Conservation (phyloP, 1,284 basidiomycete species). For the Leucoagaricus sp. region DNA sequence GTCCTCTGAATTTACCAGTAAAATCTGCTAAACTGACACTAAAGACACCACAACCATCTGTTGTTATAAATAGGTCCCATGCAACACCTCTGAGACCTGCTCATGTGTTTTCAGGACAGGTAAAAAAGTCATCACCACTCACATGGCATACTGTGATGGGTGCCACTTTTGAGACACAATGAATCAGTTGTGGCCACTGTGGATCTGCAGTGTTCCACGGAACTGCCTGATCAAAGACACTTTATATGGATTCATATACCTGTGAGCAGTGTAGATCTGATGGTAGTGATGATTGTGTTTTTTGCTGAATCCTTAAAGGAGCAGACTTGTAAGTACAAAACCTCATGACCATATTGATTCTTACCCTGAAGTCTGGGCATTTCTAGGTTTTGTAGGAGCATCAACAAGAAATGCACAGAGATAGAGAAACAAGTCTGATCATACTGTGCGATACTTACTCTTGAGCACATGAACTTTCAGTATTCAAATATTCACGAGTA, state of each 20-base stretch:
- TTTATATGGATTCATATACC: background rate
- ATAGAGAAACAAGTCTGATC: background rate
- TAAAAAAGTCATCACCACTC: conserved; percentile 3
- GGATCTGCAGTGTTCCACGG: background rate
- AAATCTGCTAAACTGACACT: background rate
- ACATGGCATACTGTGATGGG: conserved; percentile 1
- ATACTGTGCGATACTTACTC: too few relatives aligned
- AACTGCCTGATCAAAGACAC: background rate
- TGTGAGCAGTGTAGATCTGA: background rate
- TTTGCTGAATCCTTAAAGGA: conserved; percentile 5
- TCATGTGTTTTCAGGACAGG: background rate
- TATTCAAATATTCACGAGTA: background rate
- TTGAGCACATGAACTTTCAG: too few relatives aligned
- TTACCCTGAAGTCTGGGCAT: background rate
- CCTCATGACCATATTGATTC: background rate
- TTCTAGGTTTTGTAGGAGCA: conserved; percentile 1
- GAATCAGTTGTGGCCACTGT: background rate
- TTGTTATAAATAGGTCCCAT: background rate
- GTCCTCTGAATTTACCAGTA: background rate
- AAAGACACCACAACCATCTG: background rate
- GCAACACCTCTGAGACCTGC: conserved; percentile 1
- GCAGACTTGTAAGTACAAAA: background rate
- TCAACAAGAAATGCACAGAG: background rate
- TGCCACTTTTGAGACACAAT: background rate
- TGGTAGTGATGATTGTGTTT: background rate